Evolutionary conservation across 1,284 basidiomycete species (phyloP), one percentile per base, ranked within the genome.

Genomic region (Microstroma glucosiphilum): DNA sequence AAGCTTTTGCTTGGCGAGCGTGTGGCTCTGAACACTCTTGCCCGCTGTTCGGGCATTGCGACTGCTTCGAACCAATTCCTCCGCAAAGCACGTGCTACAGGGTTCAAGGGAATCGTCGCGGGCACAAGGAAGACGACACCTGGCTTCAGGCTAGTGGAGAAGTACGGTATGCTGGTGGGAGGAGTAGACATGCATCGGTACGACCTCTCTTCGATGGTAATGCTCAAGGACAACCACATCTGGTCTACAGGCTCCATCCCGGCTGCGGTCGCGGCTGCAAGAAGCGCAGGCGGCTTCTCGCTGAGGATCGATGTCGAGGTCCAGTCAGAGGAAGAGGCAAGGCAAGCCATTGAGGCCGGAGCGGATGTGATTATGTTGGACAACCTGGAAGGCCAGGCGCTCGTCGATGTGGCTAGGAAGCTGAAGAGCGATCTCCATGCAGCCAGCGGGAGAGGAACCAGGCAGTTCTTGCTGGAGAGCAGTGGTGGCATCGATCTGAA

Each of bases 221-320:
- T 98, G 94, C 86, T 99, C 75, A 98, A 98, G 82, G 94, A 98
- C 78, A 98, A 98, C 80, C 96, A 98, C 78, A 92, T 98, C 77
- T 97, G 92, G 93, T 93, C 92, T 7, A 90, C 88, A 30, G 92
- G 92, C 25, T 94, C 92, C 3, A 96, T 98, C 71, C 91, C 90
- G 0, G 82, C 86, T 54, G 94, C 94, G 1, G 87, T 98, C 65
- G 80, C 87, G 67, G 85, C 89, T 63, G 92, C 93, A 12, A 88
- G 92, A 40, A 82, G 86, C 66, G 92, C 92, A 26, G 92, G 91
- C 19, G 94, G 96, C 23, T 98, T 98, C 81, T 90, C 88, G 63
- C 82, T 94, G 56, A 86, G 91, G 40, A 87, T 99, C 59, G 94
- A 98, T 68, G 93, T 98, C 42, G 96, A 99, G 80, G 94, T 96